Percentiles rank a stretch among this genome's conserved stretches.
Evolutionary conservation across 176 grass and related monocot genomes (phyloP).

Genomic region (Tillandsia fasciculata): DNA sequence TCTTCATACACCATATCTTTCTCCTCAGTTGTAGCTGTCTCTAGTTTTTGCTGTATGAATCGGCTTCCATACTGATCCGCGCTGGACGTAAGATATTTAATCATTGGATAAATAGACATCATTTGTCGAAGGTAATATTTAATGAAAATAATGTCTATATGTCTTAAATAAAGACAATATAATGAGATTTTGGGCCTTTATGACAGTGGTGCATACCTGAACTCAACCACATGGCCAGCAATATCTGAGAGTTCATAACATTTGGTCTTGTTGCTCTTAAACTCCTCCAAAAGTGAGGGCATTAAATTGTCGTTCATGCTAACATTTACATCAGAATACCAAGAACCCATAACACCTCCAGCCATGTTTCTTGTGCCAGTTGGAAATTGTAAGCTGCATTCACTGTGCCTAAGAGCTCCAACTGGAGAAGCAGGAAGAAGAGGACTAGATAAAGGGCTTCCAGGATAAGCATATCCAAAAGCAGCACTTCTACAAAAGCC

Average conservation of each 20-base stretch:
- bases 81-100: slow-evolving; percentile 28
- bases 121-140: background rate
- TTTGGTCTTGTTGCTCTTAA: slow-evolving; percentile 89
- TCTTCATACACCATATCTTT: slow-evolving; percentile 42
- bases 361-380: slow-evolving; percentile 46
- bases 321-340: slow-evolving; percentile 31
- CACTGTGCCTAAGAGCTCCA: slow-evolving; percentile 44
- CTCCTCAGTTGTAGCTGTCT: slow-evolving; percentile 66
- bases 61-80: slow-evolving; percentile 80
- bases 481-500: slow-evolving; percentile 46
- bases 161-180: slow-evolving; percentile 4
- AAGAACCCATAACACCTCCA: slow-evolving; percentile 39
- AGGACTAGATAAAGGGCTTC: slow-evolving; percentile 40
- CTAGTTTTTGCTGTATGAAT: slow-evolving; percentile 88
- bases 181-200: background rate
- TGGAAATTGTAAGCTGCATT: slow-evolving; percentile 36
- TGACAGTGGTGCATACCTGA: slow-evolving; percentile 40
- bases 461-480: slow-evolving; percentile 39
- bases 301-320: slow-evolving; percentile 36
- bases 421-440: slow-evolving; percentile 43
- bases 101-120: background rate
- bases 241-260: slow-evolving; percentile 80
- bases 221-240: slow-evolving; percentile 68
- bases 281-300: slow-evolving; percentile 69
- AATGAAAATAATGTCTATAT: background rate